phyloP scores from a whole-genome alignment of 108 stramenopile species.

The Epipyxis sp. region DNA sequence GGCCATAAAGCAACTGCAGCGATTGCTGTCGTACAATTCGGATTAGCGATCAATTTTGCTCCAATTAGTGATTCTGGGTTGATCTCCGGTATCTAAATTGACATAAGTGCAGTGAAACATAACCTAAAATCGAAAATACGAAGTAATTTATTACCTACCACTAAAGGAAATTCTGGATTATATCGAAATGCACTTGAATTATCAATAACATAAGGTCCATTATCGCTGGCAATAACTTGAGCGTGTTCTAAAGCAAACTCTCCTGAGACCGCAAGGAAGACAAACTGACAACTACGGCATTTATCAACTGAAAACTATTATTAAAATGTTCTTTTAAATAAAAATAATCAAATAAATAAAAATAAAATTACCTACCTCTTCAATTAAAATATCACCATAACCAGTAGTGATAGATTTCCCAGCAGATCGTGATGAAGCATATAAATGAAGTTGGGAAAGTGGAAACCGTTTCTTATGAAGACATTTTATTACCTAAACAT shows the following conservation, averaged over 20 bases:
- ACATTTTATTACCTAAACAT: constrained; percentile 75
- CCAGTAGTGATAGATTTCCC: constrained; percentile 71
- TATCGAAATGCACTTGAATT: constrained; percentile 88
- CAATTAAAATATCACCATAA: constrained; percentile 76
- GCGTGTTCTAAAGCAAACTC: constrained; percentile 79
- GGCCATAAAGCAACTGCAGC: constrained; percentile 94
- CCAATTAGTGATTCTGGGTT: constrained; percentile 80
- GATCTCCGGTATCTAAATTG: constrained; percentile 73
- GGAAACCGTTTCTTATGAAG: constrained; percentile 71
- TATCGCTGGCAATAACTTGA: constrained; percentile 47
- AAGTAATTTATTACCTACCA: constrained; percentile 50
- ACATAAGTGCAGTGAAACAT: not conserved
- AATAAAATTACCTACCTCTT: no score
- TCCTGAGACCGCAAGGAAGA: constrained; percentile 82
- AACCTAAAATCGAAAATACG: not conserved
- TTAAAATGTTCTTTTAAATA: no score
- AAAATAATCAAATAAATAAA: no score
- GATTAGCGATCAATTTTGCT: constrained; percentile 93
- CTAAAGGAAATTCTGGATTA: constrained; percentile 78
- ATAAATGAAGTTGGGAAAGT: constrained; percentile 65
- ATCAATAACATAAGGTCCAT: constrained; percentile 38
- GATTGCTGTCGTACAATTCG: constrained; percentile 97
- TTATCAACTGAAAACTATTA: constrained; percentile 59
- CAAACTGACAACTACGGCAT: constrained; percentile 75
- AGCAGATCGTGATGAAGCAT: constrained; percentile 65